phyloP scores from a whole-genome alignment of 2,329 filamentous ascomycete genomes.

The Penicillium sp. region DNA sequence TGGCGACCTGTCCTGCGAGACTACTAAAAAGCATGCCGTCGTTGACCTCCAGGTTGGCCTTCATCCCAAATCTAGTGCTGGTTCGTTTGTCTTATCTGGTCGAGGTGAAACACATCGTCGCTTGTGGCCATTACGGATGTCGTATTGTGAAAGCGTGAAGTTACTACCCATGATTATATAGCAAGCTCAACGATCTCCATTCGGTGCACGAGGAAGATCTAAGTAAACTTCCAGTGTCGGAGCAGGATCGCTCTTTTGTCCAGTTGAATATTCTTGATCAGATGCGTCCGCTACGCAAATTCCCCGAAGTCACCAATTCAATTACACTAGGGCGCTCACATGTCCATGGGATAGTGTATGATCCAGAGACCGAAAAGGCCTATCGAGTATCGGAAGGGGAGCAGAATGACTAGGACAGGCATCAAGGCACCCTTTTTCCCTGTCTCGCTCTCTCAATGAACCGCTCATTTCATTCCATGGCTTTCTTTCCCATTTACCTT shows the following conservation, averaged over 20 bases:
- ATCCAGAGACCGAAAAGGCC: conserved; percentile 7
- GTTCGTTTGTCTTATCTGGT: not conserved
- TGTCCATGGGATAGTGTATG: conserved; percentile 22
- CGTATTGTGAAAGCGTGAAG: conserved; percentile 12
- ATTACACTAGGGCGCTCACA: conserved; percentile 10
- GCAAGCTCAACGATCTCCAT: too few species aligned
- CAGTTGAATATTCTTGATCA: too few species aligned
- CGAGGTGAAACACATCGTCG: conserved; percentile 22
- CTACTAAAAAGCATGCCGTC: conserved; percentile 19
- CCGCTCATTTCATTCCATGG: not conserved
- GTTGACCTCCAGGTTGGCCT: conserved; percentile 7
- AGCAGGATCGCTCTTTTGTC: too few species aligned
- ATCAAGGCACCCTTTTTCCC: not conserved
- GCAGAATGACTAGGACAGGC: not conserved
- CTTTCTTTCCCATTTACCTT: not conserved
- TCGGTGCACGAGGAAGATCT: too few species aligned
- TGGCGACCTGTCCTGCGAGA: conserved; percentile 23
- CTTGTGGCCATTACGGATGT: conserved; percentile 26
- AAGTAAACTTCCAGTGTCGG: too few species aligned
- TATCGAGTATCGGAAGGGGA: conserved; percentile 7
- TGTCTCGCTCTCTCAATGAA: not conserved
- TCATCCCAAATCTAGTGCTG: not conserved
- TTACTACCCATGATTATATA: too few species aligned
- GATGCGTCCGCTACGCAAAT: too few species aligned
- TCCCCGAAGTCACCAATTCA: conserved; percentile 15